These are phyloP conservation scores for Fusarium nanum DNA, from an alignment of 2,329 filamentous ascomycete species.

Conservation along the genomic window DNA sequence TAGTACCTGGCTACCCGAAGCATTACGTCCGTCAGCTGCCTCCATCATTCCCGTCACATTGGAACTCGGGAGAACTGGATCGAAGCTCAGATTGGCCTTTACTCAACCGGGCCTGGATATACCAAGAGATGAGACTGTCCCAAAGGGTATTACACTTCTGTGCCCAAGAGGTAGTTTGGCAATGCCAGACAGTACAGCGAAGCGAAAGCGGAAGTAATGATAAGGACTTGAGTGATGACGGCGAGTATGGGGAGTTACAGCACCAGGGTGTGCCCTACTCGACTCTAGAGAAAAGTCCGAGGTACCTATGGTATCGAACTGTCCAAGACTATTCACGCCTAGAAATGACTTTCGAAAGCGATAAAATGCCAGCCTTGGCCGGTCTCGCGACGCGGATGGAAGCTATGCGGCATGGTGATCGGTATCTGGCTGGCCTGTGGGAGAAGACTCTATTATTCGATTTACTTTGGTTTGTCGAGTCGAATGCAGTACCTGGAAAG, in stretches of 20 bases:
- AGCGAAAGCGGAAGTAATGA: not conserved
- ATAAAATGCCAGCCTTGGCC: not conserved
- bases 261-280: not conserved
- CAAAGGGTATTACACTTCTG: not conserved
- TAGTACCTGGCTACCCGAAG: not conserved
- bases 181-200: not conserved
- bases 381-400: not conserved
- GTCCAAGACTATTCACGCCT: not conserved
- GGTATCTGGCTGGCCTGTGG: not conserved
- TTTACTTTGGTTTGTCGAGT: not conserved
- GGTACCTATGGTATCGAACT: not conserved
- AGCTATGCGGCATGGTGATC: not conserved
- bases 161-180: not conserved
- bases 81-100: accelerated
- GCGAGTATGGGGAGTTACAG: accelerated
- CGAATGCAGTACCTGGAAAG: not conserved
- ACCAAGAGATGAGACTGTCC: not conserved
- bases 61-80: not conserved
- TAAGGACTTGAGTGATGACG: accelerated
- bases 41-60: not conserved
- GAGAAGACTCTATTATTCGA: not conserved
- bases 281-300: accelerated
- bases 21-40: not conserved
- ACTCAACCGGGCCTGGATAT: not conserved
- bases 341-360: not conserved